A percentile compares a stretch with the other conserved stretches of the same genome.
These are phyloP conservation scores for Taphrina flavorubra DNA, from an alignment of 1,139 yeast genomes.

Conservation along the genomic window DNA sequence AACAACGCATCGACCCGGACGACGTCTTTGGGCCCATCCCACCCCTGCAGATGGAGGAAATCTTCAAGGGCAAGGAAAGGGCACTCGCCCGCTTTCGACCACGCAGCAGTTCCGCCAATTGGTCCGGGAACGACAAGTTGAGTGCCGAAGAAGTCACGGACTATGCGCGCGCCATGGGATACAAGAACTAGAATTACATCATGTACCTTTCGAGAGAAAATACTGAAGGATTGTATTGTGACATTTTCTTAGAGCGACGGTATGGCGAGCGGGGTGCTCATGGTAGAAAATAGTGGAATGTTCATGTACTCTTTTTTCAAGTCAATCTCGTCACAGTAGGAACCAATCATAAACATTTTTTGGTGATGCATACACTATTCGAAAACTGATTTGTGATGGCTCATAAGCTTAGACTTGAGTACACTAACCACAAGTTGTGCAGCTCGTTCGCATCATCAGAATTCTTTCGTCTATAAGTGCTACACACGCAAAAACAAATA, in stretches of 20 bases:
- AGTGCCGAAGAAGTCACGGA: conserved; percentile 58
- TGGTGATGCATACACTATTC: no score
- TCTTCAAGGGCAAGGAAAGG: conserved; percentile 58
- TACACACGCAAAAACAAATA: not conserved
- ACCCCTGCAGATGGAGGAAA: conserved; percentile 68
- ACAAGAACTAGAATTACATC: conserved; percentile 46
- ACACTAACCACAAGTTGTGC: no score
- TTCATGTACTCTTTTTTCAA: no score
- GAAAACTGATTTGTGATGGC: not conserved
- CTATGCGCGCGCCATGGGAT: conserved; percentile 65
- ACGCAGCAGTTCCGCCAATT: conserved; percentile 65
- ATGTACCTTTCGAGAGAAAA: not conserved
- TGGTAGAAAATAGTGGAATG: no score
- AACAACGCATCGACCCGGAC: conserved; percentile 70
- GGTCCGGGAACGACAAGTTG: conserved; percentile 58
- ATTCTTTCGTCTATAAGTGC: not conserved
- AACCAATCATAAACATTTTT: no score
- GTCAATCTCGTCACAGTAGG: no score
- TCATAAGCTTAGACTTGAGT: no score
- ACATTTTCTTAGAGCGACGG: not conserved
- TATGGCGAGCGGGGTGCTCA: not conserved
- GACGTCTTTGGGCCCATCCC: conserved; percentile 79
- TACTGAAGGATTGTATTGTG: no score
- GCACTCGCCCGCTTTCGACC: conserved; percentile 59
- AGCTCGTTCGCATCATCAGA: no score